Conservation (phyloP, 1,139 yeast species). For the Sugiyamaella castrensis region DNA sequence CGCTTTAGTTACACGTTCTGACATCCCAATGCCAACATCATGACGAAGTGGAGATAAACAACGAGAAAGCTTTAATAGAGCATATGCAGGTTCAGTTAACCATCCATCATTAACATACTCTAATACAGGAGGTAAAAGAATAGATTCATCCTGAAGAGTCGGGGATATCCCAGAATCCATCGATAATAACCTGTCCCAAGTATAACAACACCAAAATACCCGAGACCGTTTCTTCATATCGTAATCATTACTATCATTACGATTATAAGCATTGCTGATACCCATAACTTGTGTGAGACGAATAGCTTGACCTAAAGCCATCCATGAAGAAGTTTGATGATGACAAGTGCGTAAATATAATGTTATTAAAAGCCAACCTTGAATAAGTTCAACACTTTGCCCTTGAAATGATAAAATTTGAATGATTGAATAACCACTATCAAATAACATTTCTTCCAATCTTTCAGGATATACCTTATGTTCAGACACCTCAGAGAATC, state of each 20-base stretch:
- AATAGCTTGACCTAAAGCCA: slow-evolving; percentile 54
- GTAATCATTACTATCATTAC: slow-evolving; percentile 34
- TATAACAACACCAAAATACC: slow-evolving; percentile 57
- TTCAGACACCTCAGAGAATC: slow-evolving; percentile 51
- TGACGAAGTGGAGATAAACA: slow-evolving; percentile 23
- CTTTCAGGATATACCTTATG: slow-evolving; percentile 35
- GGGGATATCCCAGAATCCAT: slow-evolving; percentile 54
- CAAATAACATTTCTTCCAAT: slow-evolving; percentile 53
- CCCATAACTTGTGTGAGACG: slow-evolving; percentile 59
- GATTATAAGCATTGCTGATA: slow-evolving; percentile 35
- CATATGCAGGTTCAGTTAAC: slow-evolving; percentile 51
- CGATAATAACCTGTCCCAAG: slow-evolving; percentile 54
- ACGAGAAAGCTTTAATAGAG: slow-evolving; percentile 27
- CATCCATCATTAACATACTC: slow-evolving; percentile 49
- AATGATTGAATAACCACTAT: slow-evolving; percentile 48
- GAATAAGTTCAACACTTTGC: slow-evolving; percentile 65
- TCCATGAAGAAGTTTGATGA: slow-evolving; percentile 55
- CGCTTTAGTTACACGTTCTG: slow-evolving; percentile 14
- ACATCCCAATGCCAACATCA: slow-evolving; percentile 23
- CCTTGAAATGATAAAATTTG: slow-evolving; percentile 57
- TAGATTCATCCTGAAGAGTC: slow-evolving; percentile 44
- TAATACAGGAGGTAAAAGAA: slow-evolving; percentile 40
- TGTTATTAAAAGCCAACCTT: slow-evolving; percentile 58
- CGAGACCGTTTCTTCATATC: slow-evolving; percentile 52
- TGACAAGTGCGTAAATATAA: slow-evolving; percentile 55